A percentile compares a stretch with the other conserved stretches of the same genome.
Conservation (phyloP, 2,329 filamentous ascomycete species). For the Calonectria multiphialidica region DNA sequence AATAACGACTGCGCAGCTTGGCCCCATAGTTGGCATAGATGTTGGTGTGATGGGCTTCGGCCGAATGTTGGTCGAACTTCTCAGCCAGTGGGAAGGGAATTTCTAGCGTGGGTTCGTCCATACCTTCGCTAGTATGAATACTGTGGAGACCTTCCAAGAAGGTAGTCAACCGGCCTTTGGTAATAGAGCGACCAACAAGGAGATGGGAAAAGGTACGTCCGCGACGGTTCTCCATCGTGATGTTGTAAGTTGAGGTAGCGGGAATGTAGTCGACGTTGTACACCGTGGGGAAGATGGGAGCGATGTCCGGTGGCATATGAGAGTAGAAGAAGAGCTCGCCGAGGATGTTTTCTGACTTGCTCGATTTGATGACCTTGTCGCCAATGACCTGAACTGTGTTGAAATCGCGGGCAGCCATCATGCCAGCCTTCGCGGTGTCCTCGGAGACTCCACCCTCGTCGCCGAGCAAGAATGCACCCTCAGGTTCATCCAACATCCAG, state of each 20-base stretch:
- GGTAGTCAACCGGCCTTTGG: neutral
- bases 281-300: neutral
- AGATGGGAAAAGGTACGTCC: neutral
- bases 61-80: neutral
- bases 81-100: neutral
- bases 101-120: neutral
- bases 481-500: neutral
- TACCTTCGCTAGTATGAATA: neutral
- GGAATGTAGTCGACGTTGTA: neutral
- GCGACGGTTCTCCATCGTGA: neutral
- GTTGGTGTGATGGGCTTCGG: neutral
- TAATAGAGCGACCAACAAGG: neutral
- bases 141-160: neutral
- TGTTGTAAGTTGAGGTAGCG: neutral
- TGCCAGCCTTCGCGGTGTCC: neutral
- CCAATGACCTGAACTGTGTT: neutral
- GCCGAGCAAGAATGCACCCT: neutral
- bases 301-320: neutral
- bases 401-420: neutral
- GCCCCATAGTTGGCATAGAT: neutral
- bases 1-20: neutral
- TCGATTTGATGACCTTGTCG: conserved; percentile 2
- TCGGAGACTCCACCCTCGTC: neutral
- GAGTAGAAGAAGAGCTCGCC: conserved; percentile 4
- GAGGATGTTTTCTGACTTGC: neutral